Evolutionary conservation across 139 green algal species (phyloP).

Genomic region (Chlorella sp.): DNA sequence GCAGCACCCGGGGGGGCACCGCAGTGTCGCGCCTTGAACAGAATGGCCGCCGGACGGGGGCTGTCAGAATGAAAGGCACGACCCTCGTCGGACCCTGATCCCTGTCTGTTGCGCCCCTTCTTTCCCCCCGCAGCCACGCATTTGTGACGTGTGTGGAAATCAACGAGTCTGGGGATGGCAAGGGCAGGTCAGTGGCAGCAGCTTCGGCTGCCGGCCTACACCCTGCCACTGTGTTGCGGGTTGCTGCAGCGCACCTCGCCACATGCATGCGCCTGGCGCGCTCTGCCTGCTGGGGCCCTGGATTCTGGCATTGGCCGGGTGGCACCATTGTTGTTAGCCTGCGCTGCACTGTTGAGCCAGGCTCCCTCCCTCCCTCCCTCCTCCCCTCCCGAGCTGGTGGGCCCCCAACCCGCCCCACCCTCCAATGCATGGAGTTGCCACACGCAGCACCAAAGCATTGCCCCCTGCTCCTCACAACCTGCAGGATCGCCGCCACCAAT

Average conservation of each 20-base stretch:
- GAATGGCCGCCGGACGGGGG: too few species aligned
- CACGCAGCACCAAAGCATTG: too few species aligned
- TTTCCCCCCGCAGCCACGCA: not conserved
- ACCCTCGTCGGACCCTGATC: not conserved
- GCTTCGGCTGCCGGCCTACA: not conserved
- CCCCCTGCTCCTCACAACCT: not conserved
- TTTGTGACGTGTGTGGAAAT: conserved; percentile 33
- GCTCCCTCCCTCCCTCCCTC: not conserved
- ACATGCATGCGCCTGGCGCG: not conserved
- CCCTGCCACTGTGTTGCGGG: not conserved
- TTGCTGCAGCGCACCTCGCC: not conserved
- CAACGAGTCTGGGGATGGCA: conserved; percentile 6
- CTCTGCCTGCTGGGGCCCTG: not conserved
- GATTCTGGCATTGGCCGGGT: not conserved
- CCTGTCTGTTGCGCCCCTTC: not conserved
- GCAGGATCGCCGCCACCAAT: conserved; percentile 80
- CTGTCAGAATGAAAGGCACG: not conserved
- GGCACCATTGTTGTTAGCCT: not conserved
- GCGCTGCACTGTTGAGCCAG: not conserved
- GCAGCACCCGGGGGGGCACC: not conserved
- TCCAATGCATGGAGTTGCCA: not conserved
- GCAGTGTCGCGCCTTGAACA: not conserved
- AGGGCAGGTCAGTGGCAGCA: not conserved
- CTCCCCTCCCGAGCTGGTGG: too few species aligned
- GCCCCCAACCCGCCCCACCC: too few species aligned